Evolutionary conservation across 2,329 filamentous ascomycete genomes (phyloP).

Genomic region (Apiospora pterosperma): DNA sequence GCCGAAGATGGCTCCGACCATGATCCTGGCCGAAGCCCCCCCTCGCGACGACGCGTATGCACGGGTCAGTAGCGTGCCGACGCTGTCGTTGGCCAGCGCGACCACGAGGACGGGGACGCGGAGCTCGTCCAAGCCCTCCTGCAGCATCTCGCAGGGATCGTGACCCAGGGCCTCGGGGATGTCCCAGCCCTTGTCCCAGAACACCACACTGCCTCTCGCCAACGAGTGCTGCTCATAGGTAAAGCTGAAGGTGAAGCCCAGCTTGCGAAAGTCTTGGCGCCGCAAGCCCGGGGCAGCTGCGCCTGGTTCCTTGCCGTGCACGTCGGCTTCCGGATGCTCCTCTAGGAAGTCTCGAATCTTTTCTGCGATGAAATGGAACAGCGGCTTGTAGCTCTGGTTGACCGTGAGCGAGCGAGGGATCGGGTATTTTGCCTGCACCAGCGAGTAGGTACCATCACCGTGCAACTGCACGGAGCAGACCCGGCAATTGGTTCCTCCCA

Average conservation of each 20-base stretch:
- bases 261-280: constrained; percentile 10
- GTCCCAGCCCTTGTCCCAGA: constrained; percentile 81
- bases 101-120: constrained; percentile 67
- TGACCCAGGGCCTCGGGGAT: constrained; percentile 73
- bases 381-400: constrained; percentile 42
- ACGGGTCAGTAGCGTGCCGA: constrained; percentile 75
- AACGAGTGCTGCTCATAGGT: constrained; percentile 71
- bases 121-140: constrained; percentile 67
- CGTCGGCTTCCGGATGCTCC: constrained; percentile 43
- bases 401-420: constrained; percentile 20
- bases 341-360: constrained; percentile 69
- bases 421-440: constrained; percentile 54
- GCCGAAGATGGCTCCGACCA: constrained; percentile 72
- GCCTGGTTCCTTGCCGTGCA: background rate
- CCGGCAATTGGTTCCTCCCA: constrained; percentile 32
- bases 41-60: constrained; percentile 71
- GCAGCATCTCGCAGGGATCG: constrained; percentile 70
- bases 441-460: constrained; percentile 66
- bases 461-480: constrained; percentile 30
- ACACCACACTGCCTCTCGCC: constrained; percentile 66
- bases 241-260: constrained; percentile 51
- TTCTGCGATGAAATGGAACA: constrained; percentile 72
- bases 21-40: constrained; percentile 38
- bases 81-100: constrained; percentile 76
- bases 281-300: background rate